Evolutionary conservation across 768 basidiomycete genomes (phyloP).

Genomic region (Coprinopsis cinerea): DNA sequence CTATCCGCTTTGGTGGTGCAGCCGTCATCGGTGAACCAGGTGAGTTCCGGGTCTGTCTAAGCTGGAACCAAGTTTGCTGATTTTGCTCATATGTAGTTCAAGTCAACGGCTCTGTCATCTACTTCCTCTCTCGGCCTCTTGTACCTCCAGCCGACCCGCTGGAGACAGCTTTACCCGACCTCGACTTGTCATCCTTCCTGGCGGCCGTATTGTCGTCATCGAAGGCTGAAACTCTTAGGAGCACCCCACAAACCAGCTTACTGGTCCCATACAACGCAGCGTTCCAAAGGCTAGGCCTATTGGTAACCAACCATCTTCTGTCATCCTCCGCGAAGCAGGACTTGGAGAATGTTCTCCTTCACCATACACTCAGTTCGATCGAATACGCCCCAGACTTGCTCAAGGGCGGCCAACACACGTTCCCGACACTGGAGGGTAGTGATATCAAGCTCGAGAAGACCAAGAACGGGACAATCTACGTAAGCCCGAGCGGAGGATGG

Average conservation of each 20-base stretch:
- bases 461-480: constrained; percentile 45
- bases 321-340: constrained; percentile 73
- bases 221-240: constrained; percentile 64
- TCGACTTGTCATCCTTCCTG: constrained; percentile 88
- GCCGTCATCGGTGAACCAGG: constrained; percentile 72
- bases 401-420: constrained; percentile 65
- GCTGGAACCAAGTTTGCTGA: too few relatives aligned
- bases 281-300: constrained; percentile 75
- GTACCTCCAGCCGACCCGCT: constrained; percentile 78
- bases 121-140: constrained; percentile 81
- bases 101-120: constrained; percentile 76
- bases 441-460: constrained; percentile 64
- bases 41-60: too few relatives aligned
- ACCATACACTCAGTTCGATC: constrained; percentile 75
- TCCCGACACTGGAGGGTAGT: constrained; percentile 79
- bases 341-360: constrained; percentile 77
- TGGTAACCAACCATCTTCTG: constrained; percentile 85
- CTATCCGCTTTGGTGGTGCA: constrained; percentile 80
- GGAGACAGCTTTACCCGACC: constrained; percentile 69
- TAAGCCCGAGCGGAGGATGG: constrained; percentile 77
- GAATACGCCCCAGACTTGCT: constrained; percentile 61
- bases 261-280: constrained; percentile 89
- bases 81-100: constrained; percentile 41
- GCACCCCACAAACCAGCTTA: constrained; percentile 66
- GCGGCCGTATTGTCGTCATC: constrained; percentile 85